A percentile compares a stretch with the other conserved stretches of the same genome.
Conservation (phyloP, 2,329 filamentous ascomycete genomes). For the Alternaria novae-zelandiae region DNA sequence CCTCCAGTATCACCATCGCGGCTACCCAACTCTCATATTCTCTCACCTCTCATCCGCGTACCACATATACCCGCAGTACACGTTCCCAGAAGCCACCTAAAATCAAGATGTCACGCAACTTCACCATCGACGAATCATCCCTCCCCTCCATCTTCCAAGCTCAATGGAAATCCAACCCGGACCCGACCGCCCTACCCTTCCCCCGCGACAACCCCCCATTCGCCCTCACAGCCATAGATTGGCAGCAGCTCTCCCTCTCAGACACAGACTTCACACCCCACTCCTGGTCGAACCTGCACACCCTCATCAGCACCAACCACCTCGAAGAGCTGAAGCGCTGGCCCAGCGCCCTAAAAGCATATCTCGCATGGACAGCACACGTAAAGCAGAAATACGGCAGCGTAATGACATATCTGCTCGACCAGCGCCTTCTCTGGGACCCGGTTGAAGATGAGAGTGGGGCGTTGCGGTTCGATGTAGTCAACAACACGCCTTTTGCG, state of each 20-base stretch:
- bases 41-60: neutral
- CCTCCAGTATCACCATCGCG: neutral
- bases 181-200: constrained; percentile 45
- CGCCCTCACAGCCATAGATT: constrained; percentile 43
- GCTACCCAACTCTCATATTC: neutral
- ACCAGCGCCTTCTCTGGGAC: constrained; percentile 62
- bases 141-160: constrained; percentile 39
- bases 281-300: constrained; percentile 41
- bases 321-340: constrained; percentile 64
- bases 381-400: constrained; percentile 63
- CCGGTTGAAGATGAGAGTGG: constrained; percentile 21
- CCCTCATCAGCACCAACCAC: constrained; percentile 54
- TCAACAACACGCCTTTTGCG: constrained; percentile 60
- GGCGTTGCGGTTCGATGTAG: constrained; percentile 48
- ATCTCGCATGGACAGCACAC: constrained; percentile 64
- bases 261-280: constrained; percentile 45
- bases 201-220: constrained; percentile 44
- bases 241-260: constrained; percentile 40
- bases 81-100: neutral
- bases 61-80: neutral
- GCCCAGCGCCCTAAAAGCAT: constrained; percentile 64
- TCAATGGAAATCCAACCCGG: constrained; percentile 37
- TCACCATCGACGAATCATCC: constrained; percentile 29
- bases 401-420: constrained; percentile 63
- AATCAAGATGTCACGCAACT: constrained; percentile 17